Conservation (phyloP, 768 basidiomycete species). For the Terana coerulea region DNA sequence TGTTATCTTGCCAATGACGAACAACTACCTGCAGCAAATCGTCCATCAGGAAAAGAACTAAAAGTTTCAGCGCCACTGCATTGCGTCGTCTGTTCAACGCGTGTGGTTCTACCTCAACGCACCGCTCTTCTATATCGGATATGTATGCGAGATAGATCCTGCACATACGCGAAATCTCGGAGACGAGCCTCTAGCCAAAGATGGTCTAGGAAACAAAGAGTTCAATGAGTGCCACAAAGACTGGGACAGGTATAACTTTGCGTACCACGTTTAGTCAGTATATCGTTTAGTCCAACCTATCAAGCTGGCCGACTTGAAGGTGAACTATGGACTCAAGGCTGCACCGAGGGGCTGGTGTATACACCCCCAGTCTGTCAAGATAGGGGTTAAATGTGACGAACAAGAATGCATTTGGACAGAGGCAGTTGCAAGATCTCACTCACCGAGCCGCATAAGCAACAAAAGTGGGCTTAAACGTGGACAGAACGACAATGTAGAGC, state of each 20-base stretch:
- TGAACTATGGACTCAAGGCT: conserved; percentile 11
- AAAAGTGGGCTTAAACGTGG: too few relatives aligned
- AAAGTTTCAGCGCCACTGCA: conserved; percentile 31
- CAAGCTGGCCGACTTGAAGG: conserved; percentile 18
- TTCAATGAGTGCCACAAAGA: conserved; percentile 23
- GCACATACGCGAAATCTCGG: conserved; percentile 20
- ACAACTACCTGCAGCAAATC: not conserved
- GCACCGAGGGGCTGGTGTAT: conserved; percentile 22
- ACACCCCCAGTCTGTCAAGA: conserved; percentile 2
- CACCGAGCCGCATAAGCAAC: too few relatives aligned
- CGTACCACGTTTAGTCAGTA: conserved; percentile 24
- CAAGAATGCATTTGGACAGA: not conserved
- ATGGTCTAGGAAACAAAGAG: conserved; percentile 24
- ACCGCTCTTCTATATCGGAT: conserved; percentile 22
- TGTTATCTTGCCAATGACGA: not conserved
- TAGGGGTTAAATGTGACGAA: not conserved
- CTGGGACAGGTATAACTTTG: conserved; percentile 25
- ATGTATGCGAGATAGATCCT: conserved; percentile 27
- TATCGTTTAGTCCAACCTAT: conserved; percentile 17
- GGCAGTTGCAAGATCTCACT: too few relatives aligned
- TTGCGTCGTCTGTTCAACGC: conserved; percentile 21
- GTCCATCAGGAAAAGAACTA: not conserved
- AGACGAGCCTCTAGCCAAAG: conserved; percentile 21
- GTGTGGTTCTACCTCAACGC: conserved; percentile 29
- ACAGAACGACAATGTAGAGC: too few relatives aligned